Conservation (phyloP, 2,329 filamentous ascomycete species). For the Talaromyces sp. region DNA sequence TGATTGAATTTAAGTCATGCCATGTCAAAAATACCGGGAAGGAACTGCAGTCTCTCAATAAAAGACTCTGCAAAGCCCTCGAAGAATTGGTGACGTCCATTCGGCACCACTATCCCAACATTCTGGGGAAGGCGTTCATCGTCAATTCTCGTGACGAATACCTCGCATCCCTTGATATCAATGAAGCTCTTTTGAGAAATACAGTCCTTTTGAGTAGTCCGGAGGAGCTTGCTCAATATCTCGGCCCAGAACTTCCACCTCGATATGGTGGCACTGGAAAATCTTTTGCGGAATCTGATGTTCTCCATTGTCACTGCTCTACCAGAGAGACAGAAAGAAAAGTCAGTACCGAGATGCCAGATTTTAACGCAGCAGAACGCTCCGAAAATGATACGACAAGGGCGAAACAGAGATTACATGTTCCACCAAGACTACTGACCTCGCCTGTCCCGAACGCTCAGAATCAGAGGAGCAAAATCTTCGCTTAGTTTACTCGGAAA, state of each 20-base stretch:
- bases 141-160: slow-evolving; percentile 4
- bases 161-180: background rate
- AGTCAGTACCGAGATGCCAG: background rate
- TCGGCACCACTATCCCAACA: slow-evolving; percentile 1
- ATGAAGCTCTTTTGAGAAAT: slow-evolving; percentile 2
- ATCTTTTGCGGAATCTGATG: background rate
- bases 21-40: background rate
- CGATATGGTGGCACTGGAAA: background rate
- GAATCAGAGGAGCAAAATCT: slow-evolving; percentile 3
- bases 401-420: background rate
- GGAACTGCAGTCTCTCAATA: background rate
- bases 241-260: background rate
- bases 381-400: background rate
- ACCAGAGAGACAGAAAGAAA: background rate
- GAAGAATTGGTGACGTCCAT: background rate
- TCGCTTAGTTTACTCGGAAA: slow-evolving; percentile 11
- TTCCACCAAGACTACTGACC: background rate
- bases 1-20: slow-evolving; percentile 2
- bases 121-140: slow-evolving; percentile 1
- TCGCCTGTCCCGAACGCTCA: background rate
- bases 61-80: background rate
- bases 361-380: background rate
- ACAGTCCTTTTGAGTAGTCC: background rate
- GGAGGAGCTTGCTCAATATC: background rate
- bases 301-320: background rate